Evolutionary conservation across 23 red algal species (phyloP).

Genomic region (Porphyridium purpureum): DNA sequence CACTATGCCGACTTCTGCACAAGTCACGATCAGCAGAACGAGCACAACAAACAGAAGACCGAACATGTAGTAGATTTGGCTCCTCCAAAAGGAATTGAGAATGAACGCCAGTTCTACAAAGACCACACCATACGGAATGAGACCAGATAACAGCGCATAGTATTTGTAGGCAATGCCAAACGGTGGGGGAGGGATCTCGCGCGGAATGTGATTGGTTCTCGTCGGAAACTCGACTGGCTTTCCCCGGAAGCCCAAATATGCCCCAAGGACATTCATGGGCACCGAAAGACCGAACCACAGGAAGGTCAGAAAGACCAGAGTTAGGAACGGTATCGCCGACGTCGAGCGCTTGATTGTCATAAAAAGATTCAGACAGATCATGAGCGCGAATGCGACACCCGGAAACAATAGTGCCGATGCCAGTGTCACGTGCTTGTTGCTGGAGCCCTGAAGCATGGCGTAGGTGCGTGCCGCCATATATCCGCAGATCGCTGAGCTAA

Average conservation of each 20-base stretch:
- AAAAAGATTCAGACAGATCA: constrained; percentile 80
- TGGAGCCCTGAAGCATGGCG: constrained; percentile 23
- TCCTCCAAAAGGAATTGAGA: constrained; percentile 56
- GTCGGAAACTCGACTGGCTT: constrained; percentile 59
- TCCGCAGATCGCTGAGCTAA: constrained; percentile 40
- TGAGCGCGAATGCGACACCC: constrained; percentile 48
- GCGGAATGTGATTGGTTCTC: constrained; percentile 79
- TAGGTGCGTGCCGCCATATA: constrained; percentile 83
- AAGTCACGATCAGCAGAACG: constrained; percentile 72
- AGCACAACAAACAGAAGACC: constrained; percentile 76
- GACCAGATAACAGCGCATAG: constrained; percentile 41
- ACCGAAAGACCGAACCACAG: constrained; percentile 93
- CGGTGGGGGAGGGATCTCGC: constrained; percentile 66
- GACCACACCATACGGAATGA: constrained; percentile 84
- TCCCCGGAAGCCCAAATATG: constrained; percentile 69
- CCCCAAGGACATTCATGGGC: constrained; percentile 56
- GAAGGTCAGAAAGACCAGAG: constrained; percentile 58
- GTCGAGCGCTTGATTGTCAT: constrained; percentile 60
- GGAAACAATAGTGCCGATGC: constrained; percentile 74
- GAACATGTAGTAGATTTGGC: constrained; percentile 76
- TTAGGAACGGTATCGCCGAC: constrained; percentile 69
- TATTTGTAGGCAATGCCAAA: constrained; percentile 35
- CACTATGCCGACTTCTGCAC: constrained; percentile 70
- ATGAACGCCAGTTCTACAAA: constrained; percentile 94
- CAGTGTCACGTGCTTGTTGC: constrained; percentile 61